Conservation (phyloP, 2,329 filamentous ascomycete genomes). For the Aspergillus felis region DNA sequence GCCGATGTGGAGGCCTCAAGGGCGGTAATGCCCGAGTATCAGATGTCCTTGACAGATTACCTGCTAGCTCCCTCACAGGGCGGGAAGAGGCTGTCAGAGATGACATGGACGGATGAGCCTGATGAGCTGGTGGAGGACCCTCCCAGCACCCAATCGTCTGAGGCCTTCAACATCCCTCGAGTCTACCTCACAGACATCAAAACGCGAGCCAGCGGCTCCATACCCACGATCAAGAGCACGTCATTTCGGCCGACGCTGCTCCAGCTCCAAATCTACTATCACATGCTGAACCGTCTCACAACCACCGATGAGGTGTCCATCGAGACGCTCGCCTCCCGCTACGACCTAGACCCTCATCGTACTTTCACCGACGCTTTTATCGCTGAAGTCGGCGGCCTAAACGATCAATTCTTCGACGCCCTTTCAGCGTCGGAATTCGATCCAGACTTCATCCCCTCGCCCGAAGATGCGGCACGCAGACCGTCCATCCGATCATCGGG, state of each 20-base stretch:
- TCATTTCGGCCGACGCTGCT: constrained; percentile 72
- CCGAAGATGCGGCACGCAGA: constrained; percentile 19
- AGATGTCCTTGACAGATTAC: constrained; percentile 45
- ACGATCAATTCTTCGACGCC: constrained; percentile 61
- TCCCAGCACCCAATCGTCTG: constrained; percentile 12
- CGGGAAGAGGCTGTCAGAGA: constrained; percentile 33
- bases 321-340: constrained; percentile 64
- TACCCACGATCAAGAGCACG: constrained; percentile 58
- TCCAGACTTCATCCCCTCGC: constrained; percentile 19
- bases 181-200: constrained; percentile 89
- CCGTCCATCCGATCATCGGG: constrained; percentile 6
- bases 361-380: constrained; percentile 77
- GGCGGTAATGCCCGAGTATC: constrained; percentile 39
- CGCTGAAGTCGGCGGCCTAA: constrained; percentile 65
- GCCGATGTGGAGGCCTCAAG: constrained; percentile 33
- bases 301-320: constrained; percentile 69
- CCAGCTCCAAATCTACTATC: constrained; percentile 86
- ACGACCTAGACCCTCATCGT: constrained; percentile 61
- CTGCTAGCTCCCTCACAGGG: constrained; percentile 36
- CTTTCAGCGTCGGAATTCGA: constrained; percentile 30
- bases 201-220: constrained; percentile 61
- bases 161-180: constrained; percentile 27
- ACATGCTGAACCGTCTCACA: constrained; percentile 68
- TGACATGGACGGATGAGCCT: constrained; percentile 16
- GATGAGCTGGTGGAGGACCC: constrained; percentile 6